A percentile compares a stretch with the other conserved stretches of the same genome.
Evolutionary conservation across 345 rosid species (phyloP).

Genomic region (Aurinia saxatilis): DNA sequence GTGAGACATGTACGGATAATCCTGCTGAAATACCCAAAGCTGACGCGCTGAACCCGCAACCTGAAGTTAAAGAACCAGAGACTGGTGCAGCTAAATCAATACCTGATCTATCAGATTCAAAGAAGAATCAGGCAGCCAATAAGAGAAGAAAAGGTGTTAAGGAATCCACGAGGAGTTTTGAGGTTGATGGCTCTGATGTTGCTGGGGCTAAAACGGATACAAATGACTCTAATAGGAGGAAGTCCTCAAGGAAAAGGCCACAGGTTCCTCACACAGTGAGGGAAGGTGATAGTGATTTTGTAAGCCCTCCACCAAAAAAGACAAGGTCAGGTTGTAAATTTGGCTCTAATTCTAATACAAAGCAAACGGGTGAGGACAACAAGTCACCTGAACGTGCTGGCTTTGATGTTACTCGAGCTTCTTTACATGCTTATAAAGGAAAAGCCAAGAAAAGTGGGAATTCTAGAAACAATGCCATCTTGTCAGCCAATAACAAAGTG

Average conservation of each 20-base stretch:
- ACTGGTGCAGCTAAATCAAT: slow-evolving; percentile 9
- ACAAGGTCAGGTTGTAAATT: slow-evolving; percentile 17
- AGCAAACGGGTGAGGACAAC: slow-evolving; percentile 11
- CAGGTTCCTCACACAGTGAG: slow-evolving; percentile 28
- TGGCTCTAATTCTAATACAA: slow-evolving; percentile 5
- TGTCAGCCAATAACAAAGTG: slow-evolving; percentile 24
- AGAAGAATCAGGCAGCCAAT: slow-evolving; percentile 27
- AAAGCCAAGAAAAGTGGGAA: slow-evolving; percentile 17
- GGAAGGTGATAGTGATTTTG: slow-evolving; percentile 30
- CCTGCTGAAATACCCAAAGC: slow-evolving; percentile 26
- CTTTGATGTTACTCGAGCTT: slow-evolving; percentile 23
- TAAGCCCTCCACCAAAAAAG: slow-evolving; percentile 33
- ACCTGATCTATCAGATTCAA: slow-evolving; percentile 21
- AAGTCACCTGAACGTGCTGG: slow-evolving; percentile 12
- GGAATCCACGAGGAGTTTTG: slow-evolving; percentile 35
- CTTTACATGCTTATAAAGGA: slow-evolving; percentile 19
- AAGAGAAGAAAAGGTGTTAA: slow-evolving; percentile 34
- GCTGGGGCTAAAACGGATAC: slow-evolving; percentile 14
- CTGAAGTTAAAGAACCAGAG: slow-evolving; percentile 19
- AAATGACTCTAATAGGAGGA: slow-evolving; percentile 28
- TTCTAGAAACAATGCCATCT: slow-evolving; percentile 15
- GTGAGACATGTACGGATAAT: slow-evolving; percentile 2
- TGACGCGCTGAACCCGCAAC: slow-evolving; percentile 23
- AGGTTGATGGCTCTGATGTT: slow-evolving; percentile 26
- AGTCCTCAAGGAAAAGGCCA: slow-evolving; percentile 49